phyloP scores from a whole-genome alignment of 495 filamentous ascomycete species.

The Extremus antarcticus region DNA sequence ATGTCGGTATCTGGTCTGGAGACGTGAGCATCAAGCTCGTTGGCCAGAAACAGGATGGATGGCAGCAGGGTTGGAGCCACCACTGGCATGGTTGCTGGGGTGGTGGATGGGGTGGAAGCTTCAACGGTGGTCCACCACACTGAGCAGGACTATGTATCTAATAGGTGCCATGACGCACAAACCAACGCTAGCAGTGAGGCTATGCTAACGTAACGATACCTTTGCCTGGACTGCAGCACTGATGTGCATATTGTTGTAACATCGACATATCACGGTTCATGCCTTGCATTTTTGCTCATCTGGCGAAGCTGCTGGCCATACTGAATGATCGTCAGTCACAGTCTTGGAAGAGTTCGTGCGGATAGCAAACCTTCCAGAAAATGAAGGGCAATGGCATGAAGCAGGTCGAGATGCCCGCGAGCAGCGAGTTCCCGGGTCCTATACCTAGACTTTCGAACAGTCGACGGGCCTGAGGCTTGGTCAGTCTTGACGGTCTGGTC shows the following conservation, averaged over 20 bases:
- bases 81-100: no score
- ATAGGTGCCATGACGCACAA: no score
- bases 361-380: conserved; percentile 11
- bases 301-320: conserved; percentile 1
- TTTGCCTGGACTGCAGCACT: no score
- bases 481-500: neutral
- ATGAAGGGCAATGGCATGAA: conserved; percentile 10
- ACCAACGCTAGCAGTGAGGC: no score
- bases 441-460: conserved; percentile 8
- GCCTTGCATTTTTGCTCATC: conserved; percentile 6
- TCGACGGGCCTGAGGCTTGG: neutral
- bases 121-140: no score
- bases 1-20: neutral
- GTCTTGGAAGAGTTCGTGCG: neutral
- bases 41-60: no score
- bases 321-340: neutral
- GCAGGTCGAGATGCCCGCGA: conserved; percentile 8
- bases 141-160: no score
- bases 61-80: no score
- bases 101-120: no score
- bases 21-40: neutral
- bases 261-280: neutral
- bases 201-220: no score
- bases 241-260: no score
- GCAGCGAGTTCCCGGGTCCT: conserved; percentile 6